These are phyloP conservation scores for Dryas integrifolia DNA, from an alignment of 331 rosid species.

Conservation along the genomic window DNA sequence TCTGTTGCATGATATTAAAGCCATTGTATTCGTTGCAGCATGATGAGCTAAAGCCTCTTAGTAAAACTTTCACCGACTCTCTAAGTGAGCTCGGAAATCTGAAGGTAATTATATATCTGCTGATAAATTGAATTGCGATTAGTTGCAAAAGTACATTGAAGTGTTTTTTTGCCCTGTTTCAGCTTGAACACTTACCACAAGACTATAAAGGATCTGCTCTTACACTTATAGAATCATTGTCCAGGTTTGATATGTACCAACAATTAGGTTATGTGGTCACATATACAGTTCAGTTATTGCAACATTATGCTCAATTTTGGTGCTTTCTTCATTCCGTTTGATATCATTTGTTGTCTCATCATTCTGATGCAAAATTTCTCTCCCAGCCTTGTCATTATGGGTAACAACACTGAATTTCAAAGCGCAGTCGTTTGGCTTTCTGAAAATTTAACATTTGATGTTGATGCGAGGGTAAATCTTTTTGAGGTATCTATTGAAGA, in stretches of 20 bases:
- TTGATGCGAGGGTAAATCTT: slow-evolving; percentile 89
- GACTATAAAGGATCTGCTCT: slow-evolving; percentile 86
- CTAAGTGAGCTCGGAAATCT: slow-evolving; percentile 90
- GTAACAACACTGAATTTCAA: slow-evolving; percentile 79
- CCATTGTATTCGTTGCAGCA: slow-evolving; percentile 53
- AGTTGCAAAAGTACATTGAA: slow-evolving; percentile 28
- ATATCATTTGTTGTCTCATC: slow-evolving; percentile 9
- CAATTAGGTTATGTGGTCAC: background rate
- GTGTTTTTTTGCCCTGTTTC: slow-evolving; percentile 32
- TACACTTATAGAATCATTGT: slow-evolving; percentile 82
- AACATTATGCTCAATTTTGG: background rate
- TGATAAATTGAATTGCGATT: slow-evolving; percentile 16
- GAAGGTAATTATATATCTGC: slow-evolving; percentile 42
- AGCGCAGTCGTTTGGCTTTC: slow-evolving; percentile 84
- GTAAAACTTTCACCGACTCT: slow-evolving; percentile 79
- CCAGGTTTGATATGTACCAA: slow-evolving; percentile 51
- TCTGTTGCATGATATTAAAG: slow-evolving; percentile 10
- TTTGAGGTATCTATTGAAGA: slow-evolving; percentile 65
- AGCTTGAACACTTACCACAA: slow-evolving; percentile 87
- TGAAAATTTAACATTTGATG: slow-evolving; percentile 69
- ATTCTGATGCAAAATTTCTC: slow-evolving; percentile 26
- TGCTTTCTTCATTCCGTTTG: slow-evolving; percentile 6
- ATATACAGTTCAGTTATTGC: background rate
- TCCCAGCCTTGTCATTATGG: slow-evolving; percentile 78
- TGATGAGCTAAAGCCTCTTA: slow-evolving; percentile 88